Evolutionary conservation across 202 grass and related monocot genomes (phyloP).

Genomic region (Musa balbisiana): DNA sequence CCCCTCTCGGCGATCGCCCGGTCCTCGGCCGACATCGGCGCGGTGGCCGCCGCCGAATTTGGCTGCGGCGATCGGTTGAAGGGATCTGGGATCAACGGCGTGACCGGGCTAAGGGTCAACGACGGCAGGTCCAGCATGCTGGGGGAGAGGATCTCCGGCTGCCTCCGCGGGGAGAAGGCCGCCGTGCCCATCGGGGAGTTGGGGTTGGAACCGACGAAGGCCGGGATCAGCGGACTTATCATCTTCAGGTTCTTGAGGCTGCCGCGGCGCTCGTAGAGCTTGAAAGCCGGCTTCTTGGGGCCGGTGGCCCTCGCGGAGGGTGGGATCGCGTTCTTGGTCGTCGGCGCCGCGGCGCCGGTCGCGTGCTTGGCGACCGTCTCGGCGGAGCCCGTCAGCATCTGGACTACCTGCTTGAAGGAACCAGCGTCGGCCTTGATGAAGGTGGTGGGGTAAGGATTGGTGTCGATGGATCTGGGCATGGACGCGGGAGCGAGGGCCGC

Average conservation of each 20-base stretch:
- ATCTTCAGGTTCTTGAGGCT: slow-evolving; percentile 14
- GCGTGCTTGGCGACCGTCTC: background rate
- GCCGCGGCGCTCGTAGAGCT: slow-evolving; percentile 13
- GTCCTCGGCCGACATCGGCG: slow-evolving; percentile 2
- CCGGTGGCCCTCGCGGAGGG: background rate
- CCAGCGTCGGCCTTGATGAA: slow-evolving; percentile 5
- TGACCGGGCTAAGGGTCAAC: slow-evolving; percentile 8
- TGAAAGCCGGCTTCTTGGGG: slow-evolving; percentile 14
- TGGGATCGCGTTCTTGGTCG: slow-evolving; percentile 5
- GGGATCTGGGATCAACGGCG: slow-evolving; percentile 6
- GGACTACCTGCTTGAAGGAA: slow-evolving; percentile 18
- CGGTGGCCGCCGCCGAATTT: background rate
- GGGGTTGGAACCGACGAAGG: background rate
- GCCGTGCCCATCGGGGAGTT: background rate
- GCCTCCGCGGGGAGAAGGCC: background rate
- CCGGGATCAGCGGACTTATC: background rate
- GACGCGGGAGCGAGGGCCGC: background rate
- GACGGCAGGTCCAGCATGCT: slow-evolving; percentile 15
- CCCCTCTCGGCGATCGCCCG: slow-evolving; percentile 12
- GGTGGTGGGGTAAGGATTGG: slow-evolving; percentile 4
- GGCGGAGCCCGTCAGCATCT: slow-evolving; percentile 11
- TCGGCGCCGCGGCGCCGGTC: background rate
- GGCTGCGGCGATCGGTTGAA: slow-evolving; percentile 1
- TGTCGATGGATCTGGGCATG: background rate
- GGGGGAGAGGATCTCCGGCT: slow-evolving; percentile 8